These are phyloP conservation scores for Leccinum arenicola DNA, from an alignment of 768 basidiomycete species.

Conservation along the genomic window DNA sequence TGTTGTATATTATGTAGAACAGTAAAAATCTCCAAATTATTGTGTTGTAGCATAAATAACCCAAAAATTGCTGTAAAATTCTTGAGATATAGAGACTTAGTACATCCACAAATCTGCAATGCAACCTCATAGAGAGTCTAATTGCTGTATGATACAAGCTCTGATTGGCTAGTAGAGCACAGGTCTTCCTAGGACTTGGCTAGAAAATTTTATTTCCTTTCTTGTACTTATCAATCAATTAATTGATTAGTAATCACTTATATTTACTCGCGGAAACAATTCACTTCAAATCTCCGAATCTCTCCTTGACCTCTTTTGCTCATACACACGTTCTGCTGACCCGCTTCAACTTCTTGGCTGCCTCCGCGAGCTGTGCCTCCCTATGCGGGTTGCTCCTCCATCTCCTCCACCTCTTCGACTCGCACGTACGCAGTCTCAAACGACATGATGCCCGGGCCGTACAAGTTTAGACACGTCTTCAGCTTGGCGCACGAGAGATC, in stretches of 20 bases:
- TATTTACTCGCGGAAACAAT: too few relatives aligned
- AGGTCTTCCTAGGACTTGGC: too few relatives aligned
- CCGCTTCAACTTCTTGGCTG: conserved; percentile 75
- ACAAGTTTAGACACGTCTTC: conserved; percentile 82
- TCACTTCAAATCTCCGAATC: too few relatives aligned
- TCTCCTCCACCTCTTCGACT: conserved; percentile 76
- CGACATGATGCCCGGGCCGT: conserved; percentile 65
- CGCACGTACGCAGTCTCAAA: conserved; percentile 75
- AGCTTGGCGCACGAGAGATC: conserved; percentile 85
- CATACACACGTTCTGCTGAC: conserved; percentile 32
- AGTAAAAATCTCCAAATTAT: too few relatives aligned
- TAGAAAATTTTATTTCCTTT: background rate
- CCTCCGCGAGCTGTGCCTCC: conserved; percentile 37
- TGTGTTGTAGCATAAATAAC: too few relatives aligned
- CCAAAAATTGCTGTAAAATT: too few relatives aligned
- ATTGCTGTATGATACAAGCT: too few relatives aligned
- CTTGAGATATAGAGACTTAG: too few relatives aligned
- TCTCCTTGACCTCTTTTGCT: too few relatives aligned
- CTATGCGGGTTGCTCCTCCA: conserved; percentile 67
- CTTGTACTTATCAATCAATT: background rate
- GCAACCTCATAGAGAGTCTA: too few relatives aligned
- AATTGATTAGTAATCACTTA: background rate
- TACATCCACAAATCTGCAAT: too few relatives aligned
- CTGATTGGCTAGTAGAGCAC: background rate
- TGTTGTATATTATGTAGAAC: too few relatives aligned